Percentiles rank a stretch among this genome's conserved stretches.
Evolutionary conservation across 164 flowering plant species (phyloP).

Genomic region (Stephania yunnanensis): DNA sequence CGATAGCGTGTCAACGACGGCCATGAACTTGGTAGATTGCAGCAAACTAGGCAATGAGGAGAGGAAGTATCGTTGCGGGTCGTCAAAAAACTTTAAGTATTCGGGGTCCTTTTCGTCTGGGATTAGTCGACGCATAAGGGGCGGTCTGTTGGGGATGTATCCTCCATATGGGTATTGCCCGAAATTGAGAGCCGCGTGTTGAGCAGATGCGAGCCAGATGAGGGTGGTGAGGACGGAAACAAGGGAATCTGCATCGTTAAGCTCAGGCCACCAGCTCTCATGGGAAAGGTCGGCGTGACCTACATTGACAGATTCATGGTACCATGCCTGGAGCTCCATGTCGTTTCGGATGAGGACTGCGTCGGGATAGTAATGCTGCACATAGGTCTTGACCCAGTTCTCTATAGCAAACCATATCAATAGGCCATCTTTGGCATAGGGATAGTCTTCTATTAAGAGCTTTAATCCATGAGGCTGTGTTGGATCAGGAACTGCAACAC

Average conservation of each 20-base stretch:
- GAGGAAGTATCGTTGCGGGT: slow-evolving; percentile 73
- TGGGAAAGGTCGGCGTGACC: slow-evolving; percentile 75
- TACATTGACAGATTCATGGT: slow-evolving; percentile 66
- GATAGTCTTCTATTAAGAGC: slow-evolving; percentile 77
- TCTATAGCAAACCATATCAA: slow-evolving; percentile 79
- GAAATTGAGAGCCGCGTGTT: slow-evolving; percentile 91
- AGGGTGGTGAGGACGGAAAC: slow-evolving; percentile 65
- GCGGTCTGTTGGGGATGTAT: slow-evolving; percentile 92
- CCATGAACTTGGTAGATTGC: slow-evolving; percentile 79
- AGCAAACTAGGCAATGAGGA: slow-evolving; percentile 58
- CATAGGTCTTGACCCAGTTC: slow-evolving; percentile 64
- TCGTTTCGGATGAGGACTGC: slow-evolving; percentile 39
- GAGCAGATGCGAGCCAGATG: slow-evolving; percentile 95
- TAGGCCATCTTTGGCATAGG: slow-evolving; percentile 85
- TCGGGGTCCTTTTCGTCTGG: slow-evolving; percentile 75
- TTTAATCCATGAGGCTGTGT: slow-evolving; percentile 72
- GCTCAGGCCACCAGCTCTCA: slow-evolving; percentile 78
- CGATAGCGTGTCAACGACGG: slow-evolving; percentile 80
- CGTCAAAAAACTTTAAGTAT: slow-evolving; percentile 43
- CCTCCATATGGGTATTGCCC: slow-evolving; percentile 98
- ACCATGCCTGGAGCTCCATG: slow-evolving; percentile 86
- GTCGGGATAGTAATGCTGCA: slow-evolving; percentile 61
- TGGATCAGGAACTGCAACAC: slow-evolving; percentile 72
- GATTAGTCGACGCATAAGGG: slow-evolving; percentile 70
- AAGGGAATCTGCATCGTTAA: slow-evolving; percentile 40